Evolutionary conservation across 345 rosid genomes (phyloP).

Genomic region (Bruguiera parviflora): DNA sequence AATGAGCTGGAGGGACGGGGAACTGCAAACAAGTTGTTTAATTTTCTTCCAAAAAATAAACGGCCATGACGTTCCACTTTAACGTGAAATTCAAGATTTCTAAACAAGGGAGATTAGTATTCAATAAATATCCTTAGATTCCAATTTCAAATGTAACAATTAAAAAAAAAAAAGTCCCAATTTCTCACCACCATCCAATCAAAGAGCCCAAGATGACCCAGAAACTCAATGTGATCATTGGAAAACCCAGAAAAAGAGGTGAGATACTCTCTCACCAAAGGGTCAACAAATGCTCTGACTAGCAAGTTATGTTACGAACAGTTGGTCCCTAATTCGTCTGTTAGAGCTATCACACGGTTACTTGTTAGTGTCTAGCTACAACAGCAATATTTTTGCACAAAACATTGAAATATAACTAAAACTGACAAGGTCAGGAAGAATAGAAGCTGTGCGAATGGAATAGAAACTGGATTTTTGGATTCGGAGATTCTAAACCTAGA

Average conservation of each 20-base stretch:
- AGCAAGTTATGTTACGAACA: background rate
- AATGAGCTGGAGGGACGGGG: too few species aligned
- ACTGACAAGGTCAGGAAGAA: constrained; percentile 74
- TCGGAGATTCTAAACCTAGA: constrained; percentile 37
- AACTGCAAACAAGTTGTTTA: too few species aligned
- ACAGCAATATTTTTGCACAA: too few species aligned
- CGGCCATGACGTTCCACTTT: too few species aligned
- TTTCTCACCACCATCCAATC: background rate
- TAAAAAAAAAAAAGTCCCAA: too few species aligned
- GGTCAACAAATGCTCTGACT: background rate
- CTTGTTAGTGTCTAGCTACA: background rate
- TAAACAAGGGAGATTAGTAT: too few species aligned
- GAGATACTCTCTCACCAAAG: background rate
- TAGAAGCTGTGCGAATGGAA: constrained; percentile 96
- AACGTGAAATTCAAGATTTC: too few species aligned
- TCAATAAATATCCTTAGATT: too few species aligned
- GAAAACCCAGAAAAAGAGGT: background rate
- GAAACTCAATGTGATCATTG: background rate
- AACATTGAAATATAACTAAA: background rate
- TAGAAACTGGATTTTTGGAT: constrained; percentile 68
- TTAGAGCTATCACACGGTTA: background rate
- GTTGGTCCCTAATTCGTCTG: constrained; percentile 20
- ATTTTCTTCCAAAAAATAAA: too few species aligned
- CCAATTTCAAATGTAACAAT: too few species aligned
- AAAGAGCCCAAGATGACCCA: background rate